phyloP scores from a whole-genome alignment of 164 flowering plant species.

The Akebia trifoliata region DNA sequence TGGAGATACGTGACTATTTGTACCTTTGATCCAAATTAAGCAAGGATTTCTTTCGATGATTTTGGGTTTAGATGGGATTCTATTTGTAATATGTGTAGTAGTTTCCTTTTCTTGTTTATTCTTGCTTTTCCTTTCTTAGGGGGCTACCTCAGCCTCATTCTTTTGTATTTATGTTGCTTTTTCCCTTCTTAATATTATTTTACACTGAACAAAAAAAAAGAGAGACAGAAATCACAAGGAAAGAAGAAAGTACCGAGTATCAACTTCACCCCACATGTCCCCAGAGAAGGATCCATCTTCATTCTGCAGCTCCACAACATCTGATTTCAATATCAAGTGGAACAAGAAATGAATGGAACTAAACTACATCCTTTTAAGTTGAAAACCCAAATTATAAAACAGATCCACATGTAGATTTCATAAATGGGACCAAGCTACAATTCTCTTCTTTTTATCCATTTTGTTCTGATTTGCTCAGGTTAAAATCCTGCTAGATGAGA shows the following conservation, averaged over 20 bases:
- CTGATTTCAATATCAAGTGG: constrained; percentile 38
- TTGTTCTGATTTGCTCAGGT: background rate
- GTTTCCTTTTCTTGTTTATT: too few relatives aligned
- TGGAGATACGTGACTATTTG: too few relatives aligned
- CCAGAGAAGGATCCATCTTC: constrained; percentile 96
- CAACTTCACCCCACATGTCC: constrained; percentile 95
- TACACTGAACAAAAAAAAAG: background rate
- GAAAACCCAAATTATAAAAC: background rate
- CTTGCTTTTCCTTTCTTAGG: too few relatives aligned
- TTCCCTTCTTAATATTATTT: too few relatives aligned
- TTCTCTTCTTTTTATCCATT: background rate
- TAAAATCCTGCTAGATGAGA: background rate
- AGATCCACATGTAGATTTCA: background rate
- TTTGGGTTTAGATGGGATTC: too few relatives aligned
- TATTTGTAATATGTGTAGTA: too few relatives aligned
- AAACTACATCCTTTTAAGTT: background rate
- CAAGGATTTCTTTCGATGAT: too few relatives aligned
- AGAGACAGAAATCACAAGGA: background rate
- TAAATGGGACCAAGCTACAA: background rate
- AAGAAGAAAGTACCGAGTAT: constrained; percentile 51
- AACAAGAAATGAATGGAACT: constrained; percentile 13
- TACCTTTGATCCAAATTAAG: too few relatives aligned
- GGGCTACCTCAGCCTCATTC: too few relatives aligned
- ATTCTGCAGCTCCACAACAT: constrained; percentile 69
- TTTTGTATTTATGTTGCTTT: too few relatives aligned